Evolutionary conservation across 768 basidiomycete genomes (phyloP).

Genomic region (Xerocomellus amylosporus): DNA sequence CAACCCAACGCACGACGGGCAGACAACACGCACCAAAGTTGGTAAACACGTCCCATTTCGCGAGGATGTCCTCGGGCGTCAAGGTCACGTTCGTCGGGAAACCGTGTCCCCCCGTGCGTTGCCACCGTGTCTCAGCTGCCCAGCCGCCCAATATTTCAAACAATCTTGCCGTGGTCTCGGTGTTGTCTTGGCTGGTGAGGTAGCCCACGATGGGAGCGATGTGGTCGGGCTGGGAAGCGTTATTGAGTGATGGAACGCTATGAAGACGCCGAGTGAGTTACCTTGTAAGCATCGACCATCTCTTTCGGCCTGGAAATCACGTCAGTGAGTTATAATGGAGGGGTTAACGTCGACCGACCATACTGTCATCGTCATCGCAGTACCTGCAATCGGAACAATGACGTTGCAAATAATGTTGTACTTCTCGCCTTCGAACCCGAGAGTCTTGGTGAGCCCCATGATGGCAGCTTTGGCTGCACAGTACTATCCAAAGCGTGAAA

Average conservation of each 20-base stretch:
- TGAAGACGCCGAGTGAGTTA: conserved; percentile 21
- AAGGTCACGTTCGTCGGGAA: conserved; percentile 78
- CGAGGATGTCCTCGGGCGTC: conserved; percentile 75
- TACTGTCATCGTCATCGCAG: conserved; percentile 86
- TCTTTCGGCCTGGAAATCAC: conserved; percentile 59
- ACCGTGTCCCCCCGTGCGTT: conserved; percentile 80
- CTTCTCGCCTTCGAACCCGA: conserved; percentile 88
- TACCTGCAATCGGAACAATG: conserved; percentile 85
- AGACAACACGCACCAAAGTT: conserved; percentile 61
- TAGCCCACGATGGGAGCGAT: conserved; percentile 93
- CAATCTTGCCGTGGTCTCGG: conserved; percentile 65
- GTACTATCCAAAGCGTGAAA: conserved; percentile 47
- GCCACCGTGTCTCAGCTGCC: conserved; percentile 92
- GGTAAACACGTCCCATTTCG: conserved; percentile 82
- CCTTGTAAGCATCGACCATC: conserved; percentile 89
- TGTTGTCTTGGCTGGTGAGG: conserved; percentile 79
- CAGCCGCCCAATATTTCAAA: conserved; percentile 92
- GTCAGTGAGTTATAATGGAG: background rate
- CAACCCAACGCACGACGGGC: background rate
- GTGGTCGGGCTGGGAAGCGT: conserved; percentile 65
- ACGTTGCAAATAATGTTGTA: conserved; percentile 89
- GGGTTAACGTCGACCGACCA: conserved; percentile 43
- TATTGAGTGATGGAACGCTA: background rate
- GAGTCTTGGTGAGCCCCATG: conserved; percentile 83
- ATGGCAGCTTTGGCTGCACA: conserved; percentile 92